Evolutionary conservation across 2,329 filamentous ascomycete species (phyloP), one percentile per base, ranked within the genome.

Genomic region (Beauveria varroae): DNA sequence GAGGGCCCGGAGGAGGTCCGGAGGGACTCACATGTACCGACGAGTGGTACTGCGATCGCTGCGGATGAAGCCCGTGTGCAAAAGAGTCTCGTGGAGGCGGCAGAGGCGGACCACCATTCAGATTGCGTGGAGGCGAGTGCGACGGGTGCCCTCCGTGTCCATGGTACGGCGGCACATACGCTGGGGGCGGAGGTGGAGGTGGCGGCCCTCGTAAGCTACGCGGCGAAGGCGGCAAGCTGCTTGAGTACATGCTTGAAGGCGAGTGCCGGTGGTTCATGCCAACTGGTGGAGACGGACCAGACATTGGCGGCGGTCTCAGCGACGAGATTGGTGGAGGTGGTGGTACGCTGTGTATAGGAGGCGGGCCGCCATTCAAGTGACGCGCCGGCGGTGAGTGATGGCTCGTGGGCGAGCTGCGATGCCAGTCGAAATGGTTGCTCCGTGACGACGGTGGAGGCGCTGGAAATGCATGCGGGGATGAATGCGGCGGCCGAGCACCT

Each of bases 221-320:
- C 22, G 82, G 79, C 3, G 81, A 83, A 1, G 74, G 76, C 2
- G 80, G 78, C 58, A 80, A 68, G 24, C 78, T 78, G 58, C 78
- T 83, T 28, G 73, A 63, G 61, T 73, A 75, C 9, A 71, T 65
- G 20, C 67, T 68, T 16, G 72, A 60, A 68, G 67, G 50, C 56
- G 61, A 43, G 41, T 54, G 53, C 30, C 78, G 80, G 47, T 78
- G 74, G 10, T 74, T 66, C 46, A 74, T 62, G 24, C 77, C 76
- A 41, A 75, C 76, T 52, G 78, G 72, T 5, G 75, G 71, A 8
- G 78, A 73, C 46, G 78, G 74, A 8, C 75, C 74, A 18, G 74
- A 69, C 63, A 79, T 68, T 6, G 79, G 75, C 28, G 81, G 81
- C 3, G 81, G 81, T 9, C 81, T 78, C 18, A 84, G 75, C 24